phyloP scores from a whole-genome alignment of 306 rosid species.

The Bauhinia variegata region DNA sequence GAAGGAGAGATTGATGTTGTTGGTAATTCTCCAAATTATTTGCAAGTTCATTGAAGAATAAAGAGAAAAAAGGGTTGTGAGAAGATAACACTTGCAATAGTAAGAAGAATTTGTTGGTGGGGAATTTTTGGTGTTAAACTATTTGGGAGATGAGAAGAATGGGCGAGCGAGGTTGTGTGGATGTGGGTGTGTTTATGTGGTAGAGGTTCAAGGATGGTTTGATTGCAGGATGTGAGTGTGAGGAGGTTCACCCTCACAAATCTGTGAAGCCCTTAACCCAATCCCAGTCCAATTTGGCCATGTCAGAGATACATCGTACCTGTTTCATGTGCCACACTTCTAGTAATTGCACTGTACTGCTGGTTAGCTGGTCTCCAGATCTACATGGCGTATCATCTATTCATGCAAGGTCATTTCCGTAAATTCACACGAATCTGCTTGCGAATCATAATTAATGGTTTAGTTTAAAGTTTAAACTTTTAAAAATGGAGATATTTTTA shows the following conservation, averaged over 20 bases:
- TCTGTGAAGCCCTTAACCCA: constrained; percentile 13
- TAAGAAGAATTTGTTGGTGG: background rate
- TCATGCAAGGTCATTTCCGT: too few species aligned
- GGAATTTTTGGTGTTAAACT: too few species aligned
- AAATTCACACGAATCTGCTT: too few species aligned
- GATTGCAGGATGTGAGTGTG: constrained; percentile 2
- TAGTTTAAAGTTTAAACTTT: background rate
- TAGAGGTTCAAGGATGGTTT: constrained; percentile 1
- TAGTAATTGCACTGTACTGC: background rate
- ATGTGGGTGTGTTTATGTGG: too few species aligned
- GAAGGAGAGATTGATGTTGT: too few species aligned
- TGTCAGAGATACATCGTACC: background rate
- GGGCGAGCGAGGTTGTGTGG: too few species aligned
- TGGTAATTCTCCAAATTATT: too few species aligned
- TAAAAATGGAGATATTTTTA: constrained; percentile 23
- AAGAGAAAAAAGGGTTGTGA: constrained; percentile 44
- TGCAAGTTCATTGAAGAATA: background rate
- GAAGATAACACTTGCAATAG: constrained; percentile 31
- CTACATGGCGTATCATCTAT: background rate
- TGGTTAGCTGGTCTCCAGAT: background rate
- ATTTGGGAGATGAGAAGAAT: too few species aligned
- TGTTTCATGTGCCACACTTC: constrained; percentile 33
- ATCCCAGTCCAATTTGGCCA: background rate
- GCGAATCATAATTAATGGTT: too few species aligned
- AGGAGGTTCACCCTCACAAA: constrained; percentile 20